Percentiles rank a stretch among this genome's conserved stretches.
Evolutionary conservation across 1,284 basidiomycete genomes (phyloP).

Genomic region (Earliella scabrosa): DNA sequence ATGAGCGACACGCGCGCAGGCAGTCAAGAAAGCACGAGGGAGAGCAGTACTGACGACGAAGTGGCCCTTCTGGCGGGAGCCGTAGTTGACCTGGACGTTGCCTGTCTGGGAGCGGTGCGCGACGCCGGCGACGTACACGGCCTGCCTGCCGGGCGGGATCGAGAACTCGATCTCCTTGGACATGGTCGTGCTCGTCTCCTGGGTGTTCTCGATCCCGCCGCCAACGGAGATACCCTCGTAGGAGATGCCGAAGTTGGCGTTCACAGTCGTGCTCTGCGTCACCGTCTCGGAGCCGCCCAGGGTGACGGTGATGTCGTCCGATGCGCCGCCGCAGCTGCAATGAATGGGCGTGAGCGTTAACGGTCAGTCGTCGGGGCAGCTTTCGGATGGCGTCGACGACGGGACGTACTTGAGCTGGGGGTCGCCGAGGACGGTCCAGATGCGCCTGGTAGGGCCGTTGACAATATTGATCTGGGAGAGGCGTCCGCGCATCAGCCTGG

Average conservation of each 20-base stretch:
- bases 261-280: not conserved
- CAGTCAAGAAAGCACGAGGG: not conserved
- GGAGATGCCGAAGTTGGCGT: not conserved
- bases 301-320: not conserved
- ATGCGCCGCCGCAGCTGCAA: not conserved
- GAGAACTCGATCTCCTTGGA: conserved; percentile 11
- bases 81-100: conserved; percentile 20
- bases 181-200: not conserved
- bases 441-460: conserved; percentile 3
- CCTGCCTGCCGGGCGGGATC: conserved; percentile 15
- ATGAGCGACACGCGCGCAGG: not conserved
- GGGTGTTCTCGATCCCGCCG: not conserved
- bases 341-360: not conserved
- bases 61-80: conserved; percentile 5
- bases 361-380: not conserved
- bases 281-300: not conserved
- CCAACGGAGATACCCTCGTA: not conserved
- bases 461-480: conserved; percentile 2
- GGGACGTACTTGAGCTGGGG: conserved; percentile 12
- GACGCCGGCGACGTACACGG: conserved; percentile 16
- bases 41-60: conserved; percentile 1
- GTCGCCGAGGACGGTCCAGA: conserved; percentile 2
- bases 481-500: no score
- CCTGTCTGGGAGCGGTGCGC: conserved; percentile 11
- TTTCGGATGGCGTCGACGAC: not conserved